These are phyloP conservation scores for Suillus subaureus DNA, from an alignment of 768 basidiomycete species.

Conservation along the genomic window DNA sequence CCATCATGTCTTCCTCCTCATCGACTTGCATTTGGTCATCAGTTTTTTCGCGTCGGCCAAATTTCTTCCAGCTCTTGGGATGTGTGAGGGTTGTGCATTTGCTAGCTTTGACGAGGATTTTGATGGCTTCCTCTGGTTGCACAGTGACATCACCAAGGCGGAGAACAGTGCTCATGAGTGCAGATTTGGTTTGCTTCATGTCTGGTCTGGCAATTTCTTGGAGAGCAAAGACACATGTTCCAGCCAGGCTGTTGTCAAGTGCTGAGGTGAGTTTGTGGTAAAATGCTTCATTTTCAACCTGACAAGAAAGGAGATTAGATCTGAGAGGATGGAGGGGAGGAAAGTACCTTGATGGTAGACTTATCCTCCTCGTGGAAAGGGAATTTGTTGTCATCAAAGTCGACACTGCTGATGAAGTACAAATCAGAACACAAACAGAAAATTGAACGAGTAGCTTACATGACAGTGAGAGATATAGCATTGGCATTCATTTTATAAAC, in stretches of 20 bases:
- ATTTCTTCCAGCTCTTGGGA: slow-evolving; percentile 82
- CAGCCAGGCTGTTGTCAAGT: slow-evolving; percentile 34
- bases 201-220: slow-evolving; percentile 49
- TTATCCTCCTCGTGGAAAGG: slow-evolving; percentile 70
- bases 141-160: slow-evolving; percentile 77
- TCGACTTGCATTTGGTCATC: slow-evolving; percentile 32
- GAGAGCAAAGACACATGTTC: slow-evolving; percentile 33
- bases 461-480: slow-evolving; percentile 61
- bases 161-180: slow-evolving; percentile 62
- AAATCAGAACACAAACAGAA: background rate
- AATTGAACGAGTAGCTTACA: slow-evolving; percentile 50
- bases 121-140: slow-evolving; percentile 69
- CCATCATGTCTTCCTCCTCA: slow-evolving; percentile 28
- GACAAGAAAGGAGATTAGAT: slow-evolving; percentile 9
- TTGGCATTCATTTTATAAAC: slow-evolving; percentile 63
- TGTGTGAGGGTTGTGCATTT: slow-evolving; percentile 77
- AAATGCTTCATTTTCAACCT: slow-evolving; percentile 80
- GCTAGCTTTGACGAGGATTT: slow-evolving; percentile 70
- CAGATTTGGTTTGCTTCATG: slow-evolving; percentile 67
- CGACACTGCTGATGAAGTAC: slow-evolving; percentile 64
- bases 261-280: slow-evolving; percentile 49
- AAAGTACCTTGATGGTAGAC: slow-evolving; percentile 67
- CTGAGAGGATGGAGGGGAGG: background rate
- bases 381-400: slow-evolving; percentile 79
- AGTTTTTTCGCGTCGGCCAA: slow-evolving; percentile 43